Conservation (phyloP, 208 protist species). For the Plasmodiophora brassicae region DNA sequence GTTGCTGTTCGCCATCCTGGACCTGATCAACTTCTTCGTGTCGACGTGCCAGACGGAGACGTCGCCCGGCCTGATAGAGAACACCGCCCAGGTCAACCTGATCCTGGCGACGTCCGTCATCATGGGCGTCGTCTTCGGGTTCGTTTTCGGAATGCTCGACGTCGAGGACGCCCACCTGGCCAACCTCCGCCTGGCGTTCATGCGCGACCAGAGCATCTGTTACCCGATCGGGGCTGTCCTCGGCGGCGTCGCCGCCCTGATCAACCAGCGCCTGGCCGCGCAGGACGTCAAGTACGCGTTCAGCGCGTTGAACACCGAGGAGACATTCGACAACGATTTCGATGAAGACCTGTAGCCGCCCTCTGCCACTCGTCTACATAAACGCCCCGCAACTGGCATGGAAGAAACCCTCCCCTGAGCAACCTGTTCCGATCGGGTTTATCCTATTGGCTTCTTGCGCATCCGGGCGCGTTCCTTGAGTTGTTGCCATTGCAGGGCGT, state of each 20-base stretch:
- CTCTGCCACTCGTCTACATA: too few species aligned
- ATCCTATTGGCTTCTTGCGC: too few species aligned
- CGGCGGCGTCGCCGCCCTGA: slow-evolving; percentile 23
- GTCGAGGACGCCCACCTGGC: slow-evolving; percentile 35
- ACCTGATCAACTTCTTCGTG: slow-evolving; percentile 39
- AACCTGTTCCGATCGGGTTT: too few species aligned
- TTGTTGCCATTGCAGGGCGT: background rate
- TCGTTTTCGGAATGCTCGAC: slow-evolving; percentile 44
- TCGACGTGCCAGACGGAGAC: slow-evolving; percentile 29
- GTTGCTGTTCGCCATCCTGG: slow-evolving; percentile 36
- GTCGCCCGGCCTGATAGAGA: slow-evolving; percentile 13
- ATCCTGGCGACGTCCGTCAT: slow-evolving; percentile 33
- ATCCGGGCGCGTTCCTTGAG: background rate
- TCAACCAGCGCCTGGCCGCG: slow-evolving; percentile 29
- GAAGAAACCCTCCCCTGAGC: too few species aligned
- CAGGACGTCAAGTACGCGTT: slow-evolving; percentile 35
- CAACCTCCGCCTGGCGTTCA: slow-evolving; percentile 28
- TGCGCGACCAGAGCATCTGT: slow-evolving; percentile 41
- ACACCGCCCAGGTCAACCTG: slow-evolving; percentile 15
- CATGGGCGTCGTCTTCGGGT: slow-evolving; percentile 39
- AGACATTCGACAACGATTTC: background rate
- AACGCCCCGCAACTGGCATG: too few species aligned
- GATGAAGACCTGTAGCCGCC: slow-evolving; percentile 4
- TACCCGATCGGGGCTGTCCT: slow-evolving; percentile 40
- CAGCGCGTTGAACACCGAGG: slow-evolving; percentile 12